Evolutionary conservation across 2,329 filamentous ascomycete genomes (phyloP), one percentile per base, ranked within the genome.

Genomic region (Talaromyces sp.): DNA sequence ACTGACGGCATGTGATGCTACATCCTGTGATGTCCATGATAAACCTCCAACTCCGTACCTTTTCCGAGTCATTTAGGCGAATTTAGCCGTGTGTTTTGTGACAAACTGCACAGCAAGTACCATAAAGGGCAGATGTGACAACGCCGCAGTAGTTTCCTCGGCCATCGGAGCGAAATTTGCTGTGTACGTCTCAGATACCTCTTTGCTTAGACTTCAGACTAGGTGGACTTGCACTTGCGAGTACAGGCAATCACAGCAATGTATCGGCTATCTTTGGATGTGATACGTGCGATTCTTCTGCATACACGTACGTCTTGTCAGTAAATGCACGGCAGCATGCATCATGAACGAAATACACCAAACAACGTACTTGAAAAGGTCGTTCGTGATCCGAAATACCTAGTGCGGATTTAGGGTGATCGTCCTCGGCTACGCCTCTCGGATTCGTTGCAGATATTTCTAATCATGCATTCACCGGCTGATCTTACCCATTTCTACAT

Each of bases 361-460:
- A 60, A 35, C 13, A 35, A 19, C 50, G n/a, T 37, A 54, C 14
- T 61, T 61, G 43, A 50, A 45, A 45, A 37, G 47, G 37, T 47
- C 19, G 13, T 50, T 24, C 47, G 22, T 50, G 19, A n/a, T 39
- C 33, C 59, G 33, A 50, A 22, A 7, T 50, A 24, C 24, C 31
- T 61, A 27, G 16, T 37, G 43, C 59, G 22, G 41, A 50, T 27
- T 50, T 35, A 37, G 11, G 11, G 7, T 31, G 27, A 60, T 60
- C 58, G 31, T n/a, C 41, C 27, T 47, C 43, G 48, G 27, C 58
- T 56, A 24, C 43, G 43, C 19, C 27, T 35, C 41, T 60, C 58
- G 24, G 58, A 48, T 60, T 60, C 58, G 58, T 48, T 48, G 58
- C 41, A 60, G 57, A 33, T 24, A 60, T 48, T 10, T 48, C 27